These are phyloP conservation scores for Plasmodium gonderi DNA, from an alignment of 169 alveolate species.

Conservation along the genomic window DNA sequence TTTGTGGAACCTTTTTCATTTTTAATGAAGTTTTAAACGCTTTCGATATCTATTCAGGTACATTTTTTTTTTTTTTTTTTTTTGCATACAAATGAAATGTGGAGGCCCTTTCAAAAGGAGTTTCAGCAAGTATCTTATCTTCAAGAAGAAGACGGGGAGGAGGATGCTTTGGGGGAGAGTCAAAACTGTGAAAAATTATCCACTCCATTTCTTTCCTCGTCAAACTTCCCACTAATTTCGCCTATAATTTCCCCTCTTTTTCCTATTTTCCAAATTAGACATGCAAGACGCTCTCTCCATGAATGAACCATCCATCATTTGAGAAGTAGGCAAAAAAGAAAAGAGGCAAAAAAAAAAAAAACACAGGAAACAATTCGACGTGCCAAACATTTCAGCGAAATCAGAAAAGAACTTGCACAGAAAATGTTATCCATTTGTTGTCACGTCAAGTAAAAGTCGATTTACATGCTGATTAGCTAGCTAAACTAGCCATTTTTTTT, in stretches of 20 bases:
- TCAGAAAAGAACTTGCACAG: not conserved
- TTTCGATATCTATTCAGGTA: conserved; percentile 63
- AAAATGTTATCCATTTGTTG: no score
- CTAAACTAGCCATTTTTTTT: not conserved
- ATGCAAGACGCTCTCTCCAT: conserved; percentile 45
- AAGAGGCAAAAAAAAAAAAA: not conserved
- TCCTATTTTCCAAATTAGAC: not conserved
- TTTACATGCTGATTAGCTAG: no score
- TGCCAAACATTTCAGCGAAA: no score
- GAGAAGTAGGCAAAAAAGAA: not conserved
- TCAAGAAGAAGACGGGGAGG: not conserved
- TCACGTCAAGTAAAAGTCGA: not conserved
- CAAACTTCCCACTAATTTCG: not conserved
- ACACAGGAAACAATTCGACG: not conserved
- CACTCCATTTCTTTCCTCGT: not conserved
- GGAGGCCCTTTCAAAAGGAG: no score
- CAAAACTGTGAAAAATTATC: not conserved
- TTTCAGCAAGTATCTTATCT: no score
- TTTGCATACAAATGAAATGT: no score
- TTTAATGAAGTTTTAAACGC: conserved; percentile 70
- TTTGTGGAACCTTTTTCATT: conserved; percentile 77
- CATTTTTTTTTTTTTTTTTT: not conserved
- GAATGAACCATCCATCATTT: conserved; percentile 45
- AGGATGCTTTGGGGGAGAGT: not conserved
- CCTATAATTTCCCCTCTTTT: not conserved